Evolutionary conservation across 352 stramenopile genomes (phyloP), one percentile per base, ranked within the genome.

Genomic region (Phytopythium boreale): DNA sequence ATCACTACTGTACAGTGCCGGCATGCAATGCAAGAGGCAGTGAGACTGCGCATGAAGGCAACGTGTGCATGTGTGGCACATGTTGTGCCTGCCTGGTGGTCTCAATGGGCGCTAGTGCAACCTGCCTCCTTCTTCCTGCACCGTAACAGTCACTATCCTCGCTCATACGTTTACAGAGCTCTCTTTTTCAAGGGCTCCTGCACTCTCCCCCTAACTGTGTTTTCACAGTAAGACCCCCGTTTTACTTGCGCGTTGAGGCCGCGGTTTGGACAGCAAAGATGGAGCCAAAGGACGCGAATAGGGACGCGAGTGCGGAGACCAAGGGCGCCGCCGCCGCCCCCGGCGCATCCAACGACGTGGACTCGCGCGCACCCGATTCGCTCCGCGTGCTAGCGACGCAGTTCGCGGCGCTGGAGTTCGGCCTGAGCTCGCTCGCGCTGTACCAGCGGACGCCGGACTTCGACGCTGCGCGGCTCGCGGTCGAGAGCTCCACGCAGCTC

Each of bases 371-470:
- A 20, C 80, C 86, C 12, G 61, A 69, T 63, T 59, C 73, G 55
- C 71, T 91, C 10, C 71, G 70, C 29, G 31, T 75, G 26, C 69
- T 92, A 9, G 69, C 75, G 53, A 74, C 79, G 59, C 69, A 92
- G 31, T 90, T 92, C 59, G 82, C 76, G 24, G 80, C 86, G 22
- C 59, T 92, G 27, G 83, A 92, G 67, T 92, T 94, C 49, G 75
- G 79, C 0, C 72, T 94, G 29, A 86, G 74, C 56, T 78, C 86
- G 11, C 68, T 92, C 27, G 80, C 73, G 61, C 64, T 94, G 39
- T 92, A 92, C 63, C 82, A 94, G 49, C 83, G 79, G 63, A 83
- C 84, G 24, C 67, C 86, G 15, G 77, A 82, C 52, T 90, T 90
- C 24, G 73, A 76, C 10, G 68, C 79, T 12, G 72, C 89, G 55